Evolutionary conservation across 176 grass and related monocot genomes (phyloP).

Genomic region (Chloris gayana): DNA sequence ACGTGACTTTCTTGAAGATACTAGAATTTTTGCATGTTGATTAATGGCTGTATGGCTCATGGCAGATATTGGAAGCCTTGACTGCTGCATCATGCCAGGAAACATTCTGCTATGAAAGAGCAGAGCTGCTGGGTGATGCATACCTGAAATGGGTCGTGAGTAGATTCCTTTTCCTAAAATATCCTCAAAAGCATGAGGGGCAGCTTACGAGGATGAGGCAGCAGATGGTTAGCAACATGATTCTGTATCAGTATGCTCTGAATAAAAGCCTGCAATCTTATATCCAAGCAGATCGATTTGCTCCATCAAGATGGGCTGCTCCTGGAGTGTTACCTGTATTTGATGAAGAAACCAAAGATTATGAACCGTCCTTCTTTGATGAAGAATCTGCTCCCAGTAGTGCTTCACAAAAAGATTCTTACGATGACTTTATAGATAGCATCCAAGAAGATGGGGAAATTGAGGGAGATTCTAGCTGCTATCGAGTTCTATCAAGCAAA

Average conservation of each 20-base stretch:
- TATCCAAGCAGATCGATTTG: conserved; percentile 96
- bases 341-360: conserved; percentile 88
- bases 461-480: conserved; percentile 93
- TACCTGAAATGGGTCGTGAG: conserved; percentile 99
- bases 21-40: background rate
- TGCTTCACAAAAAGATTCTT: conserved; percentile 46
- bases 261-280: conserved; percentile 94
- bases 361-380: conserved; percentile 60
- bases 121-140: conserved; percentile 94
- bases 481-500: conserved; percentile 96
- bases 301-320: conserved; percentile 98
- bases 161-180: conserved; percentile 98
- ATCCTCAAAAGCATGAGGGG: conserved; percentile 97
- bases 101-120: conserved; percentile 98
- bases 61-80: conserved; percentile 95
- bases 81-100: conserved; percentile 99
- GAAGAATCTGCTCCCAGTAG: conserved; percentile 49
- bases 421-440: conserved; percentile 63
- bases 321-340: conserved; percentile 96
- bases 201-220: conserved; percentile 97
- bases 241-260: conserved; percentile 87
- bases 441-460: conserved; percentile 94
- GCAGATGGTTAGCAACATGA: conserved; percentile 99
- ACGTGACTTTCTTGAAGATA: conserved; percentile 30
- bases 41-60: conserved; percentile 28